Conservation (phyloP, 768 basidiomycete species). For the Cantharellus cinnabarinus region DNA sequence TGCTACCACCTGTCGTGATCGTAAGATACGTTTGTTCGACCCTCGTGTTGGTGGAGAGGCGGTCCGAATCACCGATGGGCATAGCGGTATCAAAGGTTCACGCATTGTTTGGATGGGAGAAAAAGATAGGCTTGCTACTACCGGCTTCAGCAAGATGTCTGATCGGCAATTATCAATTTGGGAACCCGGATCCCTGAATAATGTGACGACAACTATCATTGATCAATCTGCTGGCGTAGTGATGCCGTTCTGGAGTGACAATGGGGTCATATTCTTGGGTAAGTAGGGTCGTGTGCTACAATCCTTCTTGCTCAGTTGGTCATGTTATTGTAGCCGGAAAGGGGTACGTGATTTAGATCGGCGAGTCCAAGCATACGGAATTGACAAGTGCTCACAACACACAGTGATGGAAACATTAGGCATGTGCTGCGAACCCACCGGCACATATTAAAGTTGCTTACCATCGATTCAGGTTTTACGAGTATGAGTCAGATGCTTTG, state of each 20-base stretch:
- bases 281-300: background rate
- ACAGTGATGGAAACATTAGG: conserved; percentile 89
- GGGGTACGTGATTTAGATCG: conserved; percentile 29
- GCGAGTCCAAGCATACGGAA: too few relatives aligned
- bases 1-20: conserved; percentile 80
- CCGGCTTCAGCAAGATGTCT: conserved; percentile 92
- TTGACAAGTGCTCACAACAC: background rate
- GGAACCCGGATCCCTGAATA: conserved; percentile 62
- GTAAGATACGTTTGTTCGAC: conserved; percentile 83
- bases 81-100: conserved; percentile 83
- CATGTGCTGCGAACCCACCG: background rate
- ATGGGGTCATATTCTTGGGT: conserved; percentile 75
- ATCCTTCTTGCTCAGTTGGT: background rate
- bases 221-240: conserved; percentile 86
- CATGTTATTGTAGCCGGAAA: conserved; percentile 44
- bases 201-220: conserved; percentile 54
- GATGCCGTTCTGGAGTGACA: conserved; percentile 97
- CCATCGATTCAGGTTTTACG: conserved; percentile 37
- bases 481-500: conserved; percentile 75
- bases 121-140: conserved; percentile 72
- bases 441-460: conserved; percentile 3
- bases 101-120: conserved; percentile 85
- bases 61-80: conserved; percentile 65
- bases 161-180: conserved; percentile 81
- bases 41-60: conserved; percentile 66